Base-by-base conservation (phyloP, 192 early-diverging fungal genomes). In the Phycomyces nitens region DNA sequence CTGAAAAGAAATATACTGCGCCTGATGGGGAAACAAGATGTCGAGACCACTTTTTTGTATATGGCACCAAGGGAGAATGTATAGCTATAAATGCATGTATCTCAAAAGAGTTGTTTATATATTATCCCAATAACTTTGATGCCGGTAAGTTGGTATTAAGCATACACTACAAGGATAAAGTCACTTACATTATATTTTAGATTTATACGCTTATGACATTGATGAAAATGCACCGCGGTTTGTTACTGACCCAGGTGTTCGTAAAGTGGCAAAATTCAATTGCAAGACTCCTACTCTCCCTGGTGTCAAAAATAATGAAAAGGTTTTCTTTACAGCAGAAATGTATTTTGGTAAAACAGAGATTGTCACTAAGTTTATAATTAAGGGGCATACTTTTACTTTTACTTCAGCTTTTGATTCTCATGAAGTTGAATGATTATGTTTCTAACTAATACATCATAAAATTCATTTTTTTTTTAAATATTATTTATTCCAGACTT, bases 261-360 rank as follows among this genome's bases (percentile, higher is more conserved):
- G 57, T 15, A 52, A 61, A 22, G 71, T 73, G 5, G 58, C 71
- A 3, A 43, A 47, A 23, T 73, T 73, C 47, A 60, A 65, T 9
- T 68, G 67, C 22, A 59, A 67, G 44, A 67, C 68, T 60, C 71
- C 71, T 8, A 56, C 34, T 15, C 62, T 73, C n/a, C 47, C 47
- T 5, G 65, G 61, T 18, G 56, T 73, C 18, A 59, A 75, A 58
- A 56, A 68, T 18, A 71, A 68, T 34, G 75, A 77, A 24, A 74
- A 75, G 56, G 75, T 80, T 50, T 73, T 77, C 70, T 66, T 54
- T 15, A 68, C 68, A 38, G 52, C 29, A 34, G 7, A 65, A 12
- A 73, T 73, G 71, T 73, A 77, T 60, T 77, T 80, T 70, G 79
- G 79, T 9, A 54, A 72, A 47, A 77, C 71, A 22, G 79, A 80